Percentiles rank a stretch among this genome's conserved stretches.
phyloP scores from a whole-genome alignment of 225 moss, liverwort and hornwort genomes.

The Marchantia paleacea region DNA sequence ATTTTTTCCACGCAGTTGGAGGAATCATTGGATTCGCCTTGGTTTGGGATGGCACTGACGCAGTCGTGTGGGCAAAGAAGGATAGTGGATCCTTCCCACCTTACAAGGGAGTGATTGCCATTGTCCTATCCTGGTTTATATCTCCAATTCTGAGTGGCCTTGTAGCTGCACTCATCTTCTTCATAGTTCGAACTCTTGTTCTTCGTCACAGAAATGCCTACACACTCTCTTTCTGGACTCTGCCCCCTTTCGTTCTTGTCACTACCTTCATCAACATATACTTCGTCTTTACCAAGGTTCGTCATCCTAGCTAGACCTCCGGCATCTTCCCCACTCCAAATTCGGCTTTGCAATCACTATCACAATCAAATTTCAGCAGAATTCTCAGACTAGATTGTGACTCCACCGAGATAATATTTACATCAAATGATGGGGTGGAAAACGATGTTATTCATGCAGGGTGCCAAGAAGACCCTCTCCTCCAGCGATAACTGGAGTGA shows the following conservation, averaged over 20 bases:
- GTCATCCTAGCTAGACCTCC: constrained; percentile 21
- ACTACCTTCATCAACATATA: constrained; percentile 69
- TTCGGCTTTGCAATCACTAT: not conserved
- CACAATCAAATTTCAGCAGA: constrained; percentile 45
- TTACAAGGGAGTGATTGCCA: constrained; percentile 61
- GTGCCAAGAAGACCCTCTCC: constrained; percentile 52
- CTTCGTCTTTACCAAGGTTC: constrained; percentile 68
- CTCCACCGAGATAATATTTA: too few relatives aligned
- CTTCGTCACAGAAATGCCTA: constrained; percentile 63
- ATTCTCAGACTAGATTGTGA: not conserved
- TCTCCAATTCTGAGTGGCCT: constrained; percentile 55
- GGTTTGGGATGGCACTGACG: constrained; percentile 67
- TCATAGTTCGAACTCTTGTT: constrained; percentile 36
- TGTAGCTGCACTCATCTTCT: constrained; percentile 45
- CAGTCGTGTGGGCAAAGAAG: constrained; percentile 61
- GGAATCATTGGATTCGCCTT: constrained; percentile 67
- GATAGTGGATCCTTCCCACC: constrained; percentile 52
- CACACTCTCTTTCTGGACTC: constrained; percentile 48
- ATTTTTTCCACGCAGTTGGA: constrained; percentile 32
- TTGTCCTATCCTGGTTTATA: constrained; percentile 63
- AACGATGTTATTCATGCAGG: constrained; percentile 13
- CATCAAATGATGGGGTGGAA: not conserved
- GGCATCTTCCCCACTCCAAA: too few relatives aligned
- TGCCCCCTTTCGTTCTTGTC: constrained; percentile 56
- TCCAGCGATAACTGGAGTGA: constrained; percentile 44